A percentile compares a stretch with the other conserved stretches of the same genome.
phyloP scores from a whole-genome alignment of 495 filamentous ascomycete species.

The Tricharina praecox region DNA sequence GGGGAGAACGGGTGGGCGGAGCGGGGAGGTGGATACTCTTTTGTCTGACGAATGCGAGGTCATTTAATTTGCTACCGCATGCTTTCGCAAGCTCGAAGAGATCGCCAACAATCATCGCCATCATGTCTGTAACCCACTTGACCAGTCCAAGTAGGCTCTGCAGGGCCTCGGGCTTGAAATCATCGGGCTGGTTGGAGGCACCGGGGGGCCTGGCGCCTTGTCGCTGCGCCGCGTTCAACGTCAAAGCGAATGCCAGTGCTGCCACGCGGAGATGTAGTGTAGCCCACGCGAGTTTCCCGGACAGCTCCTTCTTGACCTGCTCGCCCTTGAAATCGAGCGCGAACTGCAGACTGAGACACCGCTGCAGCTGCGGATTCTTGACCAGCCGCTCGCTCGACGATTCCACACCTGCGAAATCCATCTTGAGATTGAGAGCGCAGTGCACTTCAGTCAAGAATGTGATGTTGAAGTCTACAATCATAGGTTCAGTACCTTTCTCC shows the following conservation, averaged over 20 bases:
- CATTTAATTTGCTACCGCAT: conserved; percentile 13
- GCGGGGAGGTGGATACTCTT: conserved; percentile 10
- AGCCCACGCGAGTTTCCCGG: conserved; percentile 25
- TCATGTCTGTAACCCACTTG: conserved; percentile 29
- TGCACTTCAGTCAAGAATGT: conserved; percentile 24
- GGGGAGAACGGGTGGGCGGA: not conserved
- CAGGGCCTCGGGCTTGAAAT: conserved; percentile 16
- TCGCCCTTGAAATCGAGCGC: conserved; percentile 24
- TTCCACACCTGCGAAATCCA: conserved; percentile 24
- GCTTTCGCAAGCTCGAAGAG: conserved; percentile 24
- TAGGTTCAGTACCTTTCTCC: not conserved
- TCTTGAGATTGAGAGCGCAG: conserved; percentile 20
- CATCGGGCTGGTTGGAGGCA: not conserved
- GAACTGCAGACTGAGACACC: conserved; percentile 25
- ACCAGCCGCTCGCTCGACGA: conserved; percentile 21
- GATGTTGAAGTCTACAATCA: conserved; percentile 16
- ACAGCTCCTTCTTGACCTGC: conserved; percentile 14
- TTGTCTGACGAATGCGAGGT: conserved; percentile 22
- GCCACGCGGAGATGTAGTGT: conserved; percentile 25
- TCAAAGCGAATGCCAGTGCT: conserved; percentile 23
- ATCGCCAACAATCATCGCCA: conserved; percentile 25
- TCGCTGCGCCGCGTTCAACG: conserved; percentile 22
- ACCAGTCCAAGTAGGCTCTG: conserved; percentile 23
- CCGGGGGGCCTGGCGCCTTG: conserved; percentile 4
- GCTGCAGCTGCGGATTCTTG: conserved; percentile 21